Base-by-base conservation (phyloP, 257 asterid genomes). In the Solanum bulbocastanum region DNA sequence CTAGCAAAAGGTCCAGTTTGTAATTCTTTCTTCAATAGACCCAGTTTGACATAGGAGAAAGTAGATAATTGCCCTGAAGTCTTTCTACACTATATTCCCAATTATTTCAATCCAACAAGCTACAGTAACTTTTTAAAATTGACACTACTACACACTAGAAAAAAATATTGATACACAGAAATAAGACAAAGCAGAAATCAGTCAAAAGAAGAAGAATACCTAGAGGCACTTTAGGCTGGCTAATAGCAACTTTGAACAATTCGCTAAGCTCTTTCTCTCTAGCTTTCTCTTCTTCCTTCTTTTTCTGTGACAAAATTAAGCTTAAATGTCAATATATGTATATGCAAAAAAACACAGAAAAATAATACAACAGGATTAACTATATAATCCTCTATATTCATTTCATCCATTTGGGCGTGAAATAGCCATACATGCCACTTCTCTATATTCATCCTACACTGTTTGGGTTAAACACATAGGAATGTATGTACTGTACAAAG, bases 211-310 rank as follows among this genome's bases (percentile, higher is more conserved):
- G 65, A 42, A 46, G 12, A 81, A 82, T 94, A 97, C 99, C 99
- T 91, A 87, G 86, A 60, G 99, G 99, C 87, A 96, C 98, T 93
- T 97, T 97, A 44, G 99, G 99, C 89, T 97, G 99, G 92, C 90
- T 94, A 75, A 97, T 92, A 44, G 99, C 99, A 85, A 97, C 92
- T 90, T 96, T 95, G 88, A 97, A 91, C 91, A 97, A 86, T 33
- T 97, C 99, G 44, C 88, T 92, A 73, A 97, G 94, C 95, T 97
- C 99, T 94, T 91, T 95, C 92, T 97, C 99, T 87, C 91, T 94
- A 3, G 97, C 98, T 93, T 89, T 92, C 94, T 95, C 99, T 90
- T 97, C 99, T 62, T 97, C 99, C 88, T 94, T 97, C 96, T 97
- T 97, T 93, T 96, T 97, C 99, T 97, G 98, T 89, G 32, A 69